Conservation (phyloP, 202 grass and related monocot genomes). For the Alloteropsis angusta region DNA sequence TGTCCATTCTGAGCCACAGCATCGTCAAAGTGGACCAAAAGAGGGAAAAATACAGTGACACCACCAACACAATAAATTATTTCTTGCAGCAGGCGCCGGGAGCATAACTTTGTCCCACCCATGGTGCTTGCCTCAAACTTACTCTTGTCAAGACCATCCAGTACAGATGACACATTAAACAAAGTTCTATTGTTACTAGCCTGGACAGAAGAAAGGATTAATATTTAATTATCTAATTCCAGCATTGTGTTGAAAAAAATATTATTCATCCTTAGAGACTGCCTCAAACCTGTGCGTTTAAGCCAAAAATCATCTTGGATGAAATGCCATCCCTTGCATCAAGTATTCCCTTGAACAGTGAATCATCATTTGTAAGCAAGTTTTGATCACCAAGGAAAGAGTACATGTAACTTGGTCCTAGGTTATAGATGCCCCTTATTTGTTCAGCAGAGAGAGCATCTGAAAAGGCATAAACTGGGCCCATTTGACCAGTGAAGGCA, state of each 20-base stretch:
- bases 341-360: constrained; percentile 59
- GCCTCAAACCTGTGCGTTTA: constrained; percentile 74
- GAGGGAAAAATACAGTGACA: too few species aligned
- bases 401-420: constrained; percentile 99
- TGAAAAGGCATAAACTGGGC: constrained; percentile 82
- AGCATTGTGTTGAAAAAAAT: constrained; percentile 5
- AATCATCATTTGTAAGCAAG: constrained; percentile 64
- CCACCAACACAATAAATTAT: constrained; percentile 99
- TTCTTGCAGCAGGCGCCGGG: constrained; percentile 74
- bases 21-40: too few species aligned
- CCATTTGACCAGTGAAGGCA: constrained; percentile 90
- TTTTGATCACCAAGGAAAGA: constrained; percentile 87
- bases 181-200: constrained; percentile 67
- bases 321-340: constrained; percentile 83
- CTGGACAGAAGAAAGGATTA: constrained; percentile 44
- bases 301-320: constrained; percentile 92
- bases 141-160: constrained; percentile 75
- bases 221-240: constrained; percentile 21
- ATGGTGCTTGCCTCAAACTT: constrained; percentile 73
- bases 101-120: constrained; percentile 83
- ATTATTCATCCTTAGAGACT: neutral
- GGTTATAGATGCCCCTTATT: constrained; percentile 82
- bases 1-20: too few species aligned
- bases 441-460: constrained; percentile 88
- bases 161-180: constrained; percentile 75